A percentile compares a stretch with the other conserved stretches of the same genome.
These are phyloP conservation scores for Paracoccidioides brasiliensis DNA, from an alignment of 2,329 filamentous ascomycete species.

Conservation along the genomic window DNA sequence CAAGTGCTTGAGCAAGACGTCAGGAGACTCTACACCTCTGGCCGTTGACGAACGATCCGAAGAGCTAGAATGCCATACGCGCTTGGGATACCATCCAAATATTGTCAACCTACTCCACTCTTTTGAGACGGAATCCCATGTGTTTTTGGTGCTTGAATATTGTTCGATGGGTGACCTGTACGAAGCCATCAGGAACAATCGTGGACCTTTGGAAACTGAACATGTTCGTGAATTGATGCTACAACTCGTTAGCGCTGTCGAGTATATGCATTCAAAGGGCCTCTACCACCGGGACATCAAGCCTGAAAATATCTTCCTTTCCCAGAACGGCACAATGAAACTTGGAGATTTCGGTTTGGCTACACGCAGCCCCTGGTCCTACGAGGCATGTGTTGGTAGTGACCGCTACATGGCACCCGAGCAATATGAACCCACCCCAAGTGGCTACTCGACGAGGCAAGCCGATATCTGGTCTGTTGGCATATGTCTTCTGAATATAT, in stretches of 20 bases:
- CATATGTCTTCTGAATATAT: slow-evolving; percentile 87
- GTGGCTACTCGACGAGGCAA: slow-evolving; percentile 82
- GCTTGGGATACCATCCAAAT: slow-evolving; percentile 68
- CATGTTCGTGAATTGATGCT: slow-evolving; percentile 97
- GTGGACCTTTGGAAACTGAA: slow-evolving; percentile 83
- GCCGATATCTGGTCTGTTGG: slow-evolving; percentile 97
- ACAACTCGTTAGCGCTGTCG: slow-evolving; percentile 76
- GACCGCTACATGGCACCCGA: slow-evolving; percentile 99
- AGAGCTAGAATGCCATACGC: slow-evolving; percentile 57
- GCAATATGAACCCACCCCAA: slow-evolving; percentile 79
- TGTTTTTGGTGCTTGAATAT: slow-evolving; percentile 89
- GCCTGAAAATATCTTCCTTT: slow-evolving; percentile 96
- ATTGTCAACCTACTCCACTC: slow-evolving; percentile 85
- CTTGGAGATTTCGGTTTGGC: slow-evolving; percentile 92
- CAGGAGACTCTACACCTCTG: slow-evolving; percentile 48
- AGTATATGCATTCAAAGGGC: slow-evolving; percentile 79
- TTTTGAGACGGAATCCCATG: slow-evolving; percentile 82
- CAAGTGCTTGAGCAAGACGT: slow-evolving; percentile 87
- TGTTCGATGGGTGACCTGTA: slow-evolving; percentile 93
- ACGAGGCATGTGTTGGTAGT: slow-evolving; percentile 86
- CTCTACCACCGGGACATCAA: slow-evolving; percentile 98
- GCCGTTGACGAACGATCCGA: slow-evolving; percentile 61
- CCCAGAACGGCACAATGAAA: slow-evolving; percentile 77
- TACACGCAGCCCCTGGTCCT: slow-evolving; percentile 78
- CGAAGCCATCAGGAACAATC: slow-evolving; percentile 82